Conservation (phyloP, 345 rosid species). For the Dipteronia sinensis region DNA sequence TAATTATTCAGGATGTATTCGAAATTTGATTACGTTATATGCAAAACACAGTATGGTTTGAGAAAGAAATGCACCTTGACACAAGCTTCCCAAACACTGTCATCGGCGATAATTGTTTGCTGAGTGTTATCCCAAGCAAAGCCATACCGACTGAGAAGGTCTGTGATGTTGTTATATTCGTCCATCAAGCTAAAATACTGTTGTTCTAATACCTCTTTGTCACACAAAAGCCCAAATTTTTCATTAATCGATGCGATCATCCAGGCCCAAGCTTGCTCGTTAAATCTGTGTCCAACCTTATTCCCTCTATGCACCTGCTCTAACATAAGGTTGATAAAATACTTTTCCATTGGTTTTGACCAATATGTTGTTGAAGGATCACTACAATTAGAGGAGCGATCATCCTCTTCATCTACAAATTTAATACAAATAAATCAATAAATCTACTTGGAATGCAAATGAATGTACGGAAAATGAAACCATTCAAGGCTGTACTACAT, state of each 20-base stretch:
- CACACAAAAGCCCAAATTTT: slow-evolving; percentile 47
- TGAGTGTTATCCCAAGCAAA: slow-evolving; percentile 63
- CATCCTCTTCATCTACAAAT: slow-evolving; percentile 40
- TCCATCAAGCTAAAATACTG: slow-evolving; percentile 61
- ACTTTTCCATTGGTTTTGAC: slow-evolving; percentile 53
- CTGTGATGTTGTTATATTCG: slow-evolving; percentile 51
- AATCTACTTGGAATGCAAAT: not conserved
- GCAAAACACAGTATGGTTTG: not conserved
- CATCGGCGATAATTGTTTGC: slow-evolving; percentile 51
- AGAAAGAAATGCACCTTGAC: slow-evolving; percentile 48
- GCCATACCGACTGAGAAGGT: slow-evolving; percentile 49
- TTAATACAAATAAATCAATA: slow-evolving; percentile 2
- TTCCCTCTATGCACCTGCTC: slow-evolving; percentile 53
- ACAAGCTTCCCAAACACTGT: slow-evolving; percentile 62
- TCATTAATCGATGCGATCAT: slow-evolving; percentile 47
- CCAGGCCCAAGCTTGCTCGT: slow-evolving; percentile 69
- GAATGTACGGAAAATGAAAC: not conserved
- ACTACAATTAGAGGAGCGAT: slow-evolving; percentile 23
- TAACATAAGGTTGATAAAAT: slow-evolving; percentile 60
- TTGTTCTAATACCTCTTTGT: slow-evolving; percentile 48
- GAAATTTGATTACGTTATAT: not conserved
- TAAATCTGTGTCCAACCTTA: slow-evolving; percentile 46
- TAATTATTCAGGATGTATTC: too few relatives aligned
- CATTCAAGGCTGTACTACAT: not conserved
- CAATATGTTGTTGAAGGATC: slow-evolving; percentile 27